Evolutionary conservation across 2,329 filamentous ascomycete genomes (phyloP).

Genomic region (Fusarium annulatum): DNA sequence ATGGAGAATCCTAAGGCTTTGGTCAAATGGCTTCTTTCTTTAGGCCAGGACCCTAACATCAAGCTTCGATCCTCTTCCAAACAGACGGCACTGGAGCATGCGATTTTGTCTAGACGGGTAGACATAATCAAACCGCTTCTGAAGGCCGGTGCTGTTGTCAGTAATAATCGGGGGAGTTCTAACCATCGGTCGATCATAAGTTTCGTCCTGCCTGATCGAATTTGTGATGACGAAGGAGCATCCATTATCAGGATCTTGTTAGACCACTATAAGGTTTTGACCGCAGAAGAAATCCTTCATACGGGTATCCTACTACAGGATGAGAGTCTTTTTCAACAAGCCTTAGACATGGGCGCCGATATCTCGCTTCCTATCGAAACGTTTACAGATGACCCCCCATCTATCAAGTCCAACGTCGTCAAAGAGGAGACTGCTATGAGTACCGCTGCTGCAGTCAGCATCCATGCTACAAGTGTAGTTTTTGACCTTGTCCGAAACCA

Average conservation of each 20-base stretch:
- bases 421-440: neutral
- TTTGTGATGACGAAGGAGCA: rapidly evolving
- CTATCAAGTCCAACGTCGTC: neutral
- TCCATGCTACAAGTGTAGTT: rapidly evolving
- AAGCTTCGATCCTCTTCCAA: rapidly evolving
- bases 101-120: neutral
- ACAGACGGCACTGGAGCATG: rapidly evolving
- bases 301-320: neutral
- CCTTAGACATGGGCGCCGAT: rapidly evolving
- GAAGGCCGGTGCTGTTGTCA: rapidly evolving
- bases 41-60: neutral
- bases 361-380: neutral
- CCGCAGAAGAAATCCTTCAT: rapidly evolving
- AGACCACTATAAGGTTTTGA: rapidly evolving
- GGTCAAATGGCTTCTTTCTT: neutral
- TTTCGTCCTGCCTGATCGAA: rapidly evolving
- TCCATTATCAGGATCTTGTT: rapidly evolving
- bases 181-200: rapidly evolving
- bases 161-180: rapidly evolving
- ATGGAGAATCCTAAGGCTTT: neutral
- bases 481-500: rapidly evolving
- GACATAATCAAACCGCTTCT: neutral
- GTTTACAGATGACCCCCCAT: no score
- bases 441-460: rapidly evolving
- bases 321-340: rapidly evolving